These are phyloP conservation scores for Pachyrhizus erosus DNA, from an alignment of 306 rosid genomes.

Conservation along the genomic window DNA sequence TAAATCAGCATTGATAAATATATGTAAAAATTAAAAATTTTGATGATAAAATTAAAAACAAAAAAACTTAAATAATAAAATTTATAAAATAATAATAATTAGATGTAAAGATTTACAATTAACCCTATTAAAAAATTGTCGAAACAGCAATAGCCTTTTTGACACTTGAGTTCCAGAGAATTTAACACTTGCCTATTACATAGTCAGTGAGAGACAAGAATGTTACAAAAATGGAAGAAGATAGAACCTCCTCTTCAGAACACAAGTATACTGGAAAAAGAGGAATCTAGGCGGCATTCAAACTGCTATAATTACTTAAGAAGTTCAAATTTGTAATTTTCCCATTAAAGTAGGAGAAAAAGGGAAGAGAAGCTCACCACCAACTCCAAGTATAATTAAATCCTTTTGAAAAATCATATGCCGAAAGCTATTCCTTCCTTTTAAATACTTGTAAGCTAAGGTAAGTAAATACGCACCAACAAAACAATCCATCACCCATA, in stretches of 20 bases:
- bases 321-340: not conserved
- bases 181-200: no score
- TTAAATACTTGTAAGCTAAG: not conserved
- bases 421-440: constrained; percentile 5
- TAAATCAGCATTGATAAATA: no score
- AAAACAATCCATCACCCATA: not conserved
- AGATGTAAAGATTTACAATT: no score
- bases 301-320: not conserved
- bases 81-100: no score
- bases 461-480: not conserved
- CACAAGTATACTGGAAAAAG: not conserved
- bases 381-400: not conserved
- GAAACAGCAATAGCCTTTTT: not conserved
- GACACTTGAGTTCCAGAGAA: not conserved
- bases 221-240: not conserved
- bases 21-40: no score
- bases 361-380: not conserved
- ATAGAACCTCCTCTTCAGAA: not conserved
- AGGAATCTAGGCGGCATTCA: not conserved
- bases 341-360: not conserved
- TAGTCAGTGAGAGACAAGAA: not conserved
- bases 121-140: no score
- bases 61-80: no score
- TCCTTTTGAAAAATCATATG: not conserved
- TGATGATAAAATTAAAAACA: no score